These are phyloP conservation scores for Trichoderma arundinaceum DNA, from an alignment of 2,329 filamentous ascomycete species.

Conservation along the genomic window DNA sequence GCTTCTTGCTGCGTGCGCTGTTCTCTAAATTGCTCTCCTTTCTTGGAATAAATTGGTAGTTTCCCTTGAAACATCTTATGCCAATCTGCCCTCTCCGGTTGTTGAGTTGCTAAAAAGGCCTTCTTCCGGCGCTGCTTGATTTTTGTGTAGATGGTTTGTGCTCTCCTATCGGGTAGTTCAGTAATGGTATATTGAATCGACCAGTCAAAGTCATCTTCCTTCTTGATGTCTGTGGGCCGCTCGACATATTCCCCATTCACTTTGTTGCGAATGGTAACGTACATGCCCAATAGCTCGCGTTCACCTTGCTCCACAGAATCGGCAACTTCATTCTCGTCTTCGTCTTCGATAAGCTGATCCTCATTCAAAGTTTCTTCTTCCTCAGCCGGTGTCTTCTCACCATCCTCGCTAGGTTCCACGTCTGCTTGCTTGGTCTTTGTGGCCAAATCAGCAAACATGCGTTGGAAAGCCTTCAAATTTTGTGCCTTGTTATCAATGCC, in stretches of 20 bases:
- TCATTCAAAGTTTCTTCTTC: constrained; percentile 24
- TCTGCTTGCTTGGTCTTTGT: constrained; percentile 42
- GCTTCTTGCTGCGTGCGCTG: constrained; percentile 59
- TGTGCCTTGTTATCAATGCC: constrained; percentile 49
- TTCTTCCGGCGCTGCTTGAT: constrained; percentile 62
- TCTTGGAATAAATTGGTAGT: constrained; percentile 50
- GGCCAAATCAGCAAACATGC: constrained; percentile 57
- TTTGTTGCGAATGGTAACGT: constrained; percentile 72
- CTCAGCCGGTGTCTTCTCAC: not conserved
- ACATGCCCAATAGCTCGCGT: constrained; percentile 67
- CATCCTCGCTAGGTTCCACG: not conserved
- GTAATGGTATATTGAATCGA: constrained; percentile 76
- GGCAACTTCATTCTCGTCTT: constrained; percentile 20
- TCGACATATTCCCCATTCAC: constrained; percentile 69
- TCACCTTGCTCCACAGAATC: not conserved
- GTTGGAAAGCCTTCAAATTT: constrained; percentile 57
- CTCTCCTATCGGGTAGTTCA: constrained; percentile 59
- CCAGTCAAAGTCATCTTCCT: constrained; percentile 59
- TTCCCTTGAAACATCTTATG: constrained; percentile 55
- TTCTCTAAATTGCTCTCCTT: constrained; percentile 65
- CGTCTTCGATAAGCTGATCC: constrained; percentile 20
- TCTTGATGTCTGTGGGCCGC: constrained; percentile 59
- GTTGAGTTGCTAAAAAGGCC: constrained; percentile 48
- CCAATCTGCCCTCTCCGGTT: constrained; percentile 51
- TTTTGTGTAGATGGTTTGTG: constrained; percentile 59